These are phyloP conservation scores for Gamsiella multidivaricata DNA, from an alignment of 192 early-diverging fungal species.

Conservation along the genomic window DNA sequence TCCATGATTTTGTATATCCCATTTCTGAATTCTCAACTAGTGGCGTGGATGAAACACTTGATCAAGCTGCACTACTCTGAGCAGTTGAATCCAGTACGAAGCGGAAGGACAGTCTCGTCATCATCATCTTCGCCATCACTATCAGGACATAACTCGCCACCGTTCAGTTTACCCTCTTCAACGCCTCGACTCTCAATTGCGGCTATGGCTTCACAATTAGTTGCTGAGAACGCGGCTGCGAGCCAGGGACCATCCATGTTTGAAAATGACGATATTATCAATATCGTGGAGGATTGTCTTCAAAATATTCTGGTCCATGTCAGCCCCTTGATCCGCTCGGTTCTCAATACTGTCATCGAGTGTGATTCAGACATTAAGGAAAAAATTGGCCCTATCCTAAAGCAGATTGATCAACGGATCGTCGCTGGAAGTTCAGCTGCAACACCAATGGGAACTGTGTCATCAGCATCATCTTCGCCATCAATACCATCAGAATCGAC, in stretches of 20 bases:
- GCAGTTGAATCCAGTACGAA: background rate
- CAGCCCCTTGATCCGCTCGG: slow-evolving; percentile 41
- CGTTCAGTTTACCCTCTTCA: background rate
- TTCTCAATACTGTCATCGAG: slow-evolving; percentile 49
- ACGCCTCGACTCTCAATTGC: slow-evolving; percentile 29
- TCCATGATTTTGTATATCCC: background rate
- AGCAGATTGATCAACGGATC: slow-evolving; percentile 40
- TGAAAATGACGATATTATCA: slow-evolving; percentile 46
- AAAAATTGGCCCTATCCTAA: slow-evolving; percentile 31
- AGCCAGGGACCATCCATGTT: slow-evolving; percentile 25
- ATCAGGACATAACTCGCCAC: slow-evolving; percentile 11
- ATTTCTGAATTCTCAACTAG: background rate
- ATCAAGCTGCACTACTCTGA: slow-evolving; percentile 41
- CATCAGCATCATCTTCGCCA: background rate
- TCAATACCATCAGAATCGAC: background rate
- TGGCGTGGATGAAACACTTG: slow-evolving; percentile 50
- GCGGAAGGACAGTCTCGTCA: background rate
- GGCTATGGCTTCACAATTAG: slow-evolving; percentile 21
- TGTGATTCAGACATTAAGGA: slow-evolving; percentile 44
- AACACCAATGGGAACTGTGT: background rate
- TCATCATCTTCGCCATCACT: slow-evolving; percentile 8
- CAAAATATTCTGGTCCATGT: slow-evolving; percentile 30
- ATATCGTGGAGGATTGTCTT: slow-evolving; percentile 48
- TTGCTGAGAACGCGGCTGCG: slow-evolving; percentile 23
- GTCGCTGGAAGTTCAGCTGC: slow-evolving; percentile 10